Base-by-base conservation (phyloP, 306 rosid genomes). In the Vigna hirtella region DNA sequence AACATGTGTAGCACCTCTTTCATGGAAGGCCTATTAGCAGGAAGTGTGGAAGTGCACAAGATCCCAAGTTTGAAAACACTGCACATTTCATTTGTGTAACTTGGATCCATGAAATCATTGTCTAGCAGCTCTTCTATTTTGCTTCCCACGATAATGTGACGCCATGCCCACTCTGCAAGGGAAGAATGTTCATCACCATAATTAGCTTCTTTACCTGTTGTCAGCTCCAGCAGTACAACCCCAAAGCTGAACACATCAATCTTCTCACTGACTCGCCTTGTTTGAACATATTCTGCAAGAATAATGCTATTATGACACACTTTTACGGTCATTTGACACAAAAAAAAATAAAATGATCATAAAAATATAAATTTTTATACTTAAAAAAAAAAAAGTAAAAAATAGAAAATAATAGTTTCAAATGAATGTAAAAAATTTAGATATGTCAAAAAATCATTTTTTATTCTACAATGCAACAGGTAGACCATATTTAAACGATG, bases 191-290 rank as follows among this genome's bases (percentile, higher is more conserved):
- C 93, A 36, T 85, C 92, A 1, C 97, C 93, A 4, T 79, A 30
- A 2, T 36, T 83, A 28, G 97, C 92, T 78, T 91, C 91, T 81
- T 80, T 89, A 9, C 97, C 95, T 0, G 93, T 91, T 42, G 84
- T 73, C 43, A 93, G 76, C 74, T 93, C 98, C 62, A 93, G 72
- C 52, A 93, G 89, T 77, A 93, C 32, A 1, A 93, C 97, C 49
- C 97, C 98, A 16, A 86, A 93, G 77, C 97, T 90, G 53, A 79
- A 93, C 0, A 93, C 95, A 24, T 93, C 98, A n/a, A 91, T 81
- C 85, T 91, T 93, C 83, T 93, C 95, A 66, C 87, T 89, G 0
- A 88, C 91, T 83, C 85, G 61, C 0, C 66, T 76, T 26, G 97
- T 83, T 17, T 83, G 90, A 76, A 90, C 89, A 75, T 74, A 88